Percentiles rank a stretch among this genome's conserved stretches.
These are phyloP conservation scores for Saksenaea vasiformis DNA, from an alignment of 371 early-diverging fungal genomes.

Conservation along the genomic window DNA sequence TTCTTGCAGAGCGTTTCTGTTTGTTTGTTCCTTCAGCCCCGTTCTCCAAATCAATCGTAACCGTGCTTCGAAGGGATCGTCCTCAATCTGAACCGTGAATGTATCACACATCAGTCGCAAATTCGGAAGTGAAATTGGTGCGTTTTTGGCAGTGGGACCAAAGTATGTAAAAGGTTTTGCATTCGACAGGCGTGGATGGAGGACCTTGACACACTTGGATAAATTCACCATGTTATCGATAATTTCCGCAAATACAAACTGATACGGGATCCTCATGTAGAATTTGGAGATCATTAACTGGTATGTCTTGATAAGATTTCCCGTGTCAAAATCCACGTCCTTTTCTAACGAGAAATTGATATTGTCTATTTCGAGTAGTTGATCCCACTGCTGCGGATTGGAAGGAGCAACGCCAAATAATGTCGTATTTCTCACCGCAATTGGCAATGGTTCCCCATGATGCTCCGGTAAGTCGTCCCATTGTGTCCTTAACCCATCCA, in stretches of 20 bases:
- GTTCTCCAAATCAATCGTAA: constrained; percentile 52
- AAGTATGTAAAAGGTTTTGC: constrained; percentile 29
- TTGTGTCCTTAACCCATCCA: constrained; percentile 29
- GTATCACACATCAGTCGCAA: constrained; percentile 28
- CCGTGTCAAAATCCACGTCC: constrained; percentile 14
- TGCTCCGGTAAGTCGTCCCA: constrained; percentile 11
- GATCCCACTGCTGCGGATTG: constrained; percentile 36
- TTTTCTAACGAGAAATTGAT: constrained; percentile 24
- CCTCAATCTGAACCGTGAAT: constrained; percentile 45
- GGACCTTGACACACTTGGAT: constrained; percentile 35
- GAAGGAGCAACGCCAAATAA: constrained; percentile 28
- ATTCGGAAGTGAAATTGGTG: constrained; percentile 26
- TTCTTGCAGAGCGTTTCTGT: constrained; percentile 49
- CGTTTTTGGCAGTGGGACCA: constrained; percentile 28
- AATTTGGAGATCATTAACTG: constrained; percentile 28
- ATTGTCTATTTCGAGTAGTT: constrained; percentile 39
- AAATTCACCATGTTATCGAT: constrained; percentile 40
- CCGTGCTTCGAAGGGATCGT: constrained; percentile 63
- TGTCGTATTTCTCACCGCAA: constrained; percentile 24
- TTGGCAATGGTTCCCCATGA: constrained; percentile 3
- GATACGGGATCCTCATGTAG: constrained; percentile 43
- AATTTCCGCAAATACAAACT: constrained; percentile 38
- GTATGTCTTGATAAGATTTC: constrained; percentile 11
- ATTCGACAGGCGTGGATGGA: constrained; percentile 30
- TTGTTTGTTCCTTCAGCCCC: constrained; percentile 54